Conservation (phyloP, 495 filamentous ascomycete genomes). For the Talaromyces liani region DNA sequence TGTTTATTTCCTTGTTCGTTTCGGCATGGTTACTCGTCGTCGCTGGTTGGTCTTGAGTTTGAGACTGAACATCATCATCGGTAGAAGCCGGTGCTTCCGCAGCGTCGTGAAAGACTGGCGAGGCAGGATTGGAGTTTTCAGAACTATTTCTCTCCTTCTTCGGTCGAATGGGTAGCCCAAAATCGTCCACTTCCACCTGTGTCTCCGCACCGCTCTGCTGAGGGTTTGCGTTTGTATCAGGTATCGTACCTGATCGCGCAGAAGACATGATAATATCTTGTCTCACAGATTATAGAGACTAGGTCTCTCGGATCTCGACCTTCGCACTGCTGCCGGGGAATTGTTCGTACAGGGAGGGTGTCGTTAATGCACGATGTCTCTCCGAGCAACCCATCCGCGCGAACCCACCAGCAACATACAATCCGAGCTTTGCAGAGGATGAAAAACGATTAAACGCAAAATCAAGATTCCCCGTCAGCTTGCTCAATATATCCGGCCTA, state of each 20-base stretch:
- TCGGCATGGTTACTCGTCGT: background rate
- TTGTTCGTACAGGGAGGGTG: background rate
- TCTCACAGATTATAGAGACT: background rate
- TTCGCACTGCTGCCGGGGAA: background rate
- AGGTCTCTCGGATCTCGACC: background rate
- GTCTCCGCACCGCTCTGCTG: background rate
- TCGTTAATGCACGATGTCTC: background rate
- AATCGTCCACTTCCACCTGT: conserved; percentile 30
- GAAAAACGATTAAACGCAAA: too few species aligned
- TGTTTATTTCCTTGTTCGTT: background rate
- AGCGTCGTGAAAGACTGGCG: conserved; percentile 19
- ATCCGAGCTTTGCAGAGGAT: background rate
- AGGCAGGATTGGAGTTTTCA: conserved; percentile 12
- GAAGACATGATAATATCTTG: conserved; percentile 4
- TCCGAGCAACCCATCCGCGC: conserved; percentile 3
- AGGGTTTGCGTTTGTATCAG: background rate
- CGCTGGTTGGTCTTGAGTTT: conserved; percentile 8
- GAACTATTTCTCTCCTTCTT: conserved; percentile 16
- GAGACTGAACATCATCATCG: background rate
- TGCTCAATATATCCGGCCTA: background rate
- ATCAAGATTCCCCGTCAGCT: background rate
- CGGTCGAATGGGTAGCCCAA: conserved; percentile 36
- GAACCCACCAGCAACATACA: background rate
- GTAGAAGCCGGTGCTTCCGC: conserved; percentile 3
- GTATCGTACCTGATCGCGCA: background rate